Evolutionary conservation across 257 asterid genomes (phyloP).

Genomic region (Rehmannia glutinosa): DNA sequence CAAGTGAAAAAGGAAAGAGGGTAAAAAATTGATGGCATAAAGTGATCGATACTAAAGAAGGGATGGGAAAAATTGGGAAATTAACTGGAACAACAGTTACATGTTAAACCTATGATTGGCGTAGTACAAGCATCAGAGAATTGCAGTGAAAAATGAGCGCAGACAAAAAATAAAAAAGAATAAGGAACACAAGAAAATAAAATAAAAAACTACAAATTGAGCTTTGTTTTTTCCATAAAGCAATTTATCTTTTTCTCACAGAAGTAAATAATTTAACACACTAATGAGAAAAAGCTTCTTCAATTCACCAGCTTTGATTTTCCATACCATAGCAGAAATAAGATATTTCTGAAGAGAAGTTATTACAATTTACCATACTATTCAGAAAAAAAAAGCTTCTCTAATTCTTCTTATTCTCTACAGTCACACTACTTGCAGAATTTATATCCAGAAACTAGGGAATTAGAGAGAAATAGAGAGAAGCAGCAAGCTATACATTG

Average conservation of each 20-base stretch:
- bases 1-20: not conserved
- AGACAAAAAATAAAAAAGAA: not conserved
- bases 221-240: not conserved
- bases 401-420: not conserved
- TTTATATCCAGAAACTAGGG: not conserved
- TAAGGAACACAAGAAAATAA: not conserved
- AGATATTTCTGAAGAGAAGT: not conserved
- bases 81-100: not conserved
- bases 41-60: not conserved
- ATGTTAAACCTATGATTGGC: slow-evolving; percentile 6
- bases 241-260: not conserved
- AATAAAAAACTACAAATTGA: not conserved
- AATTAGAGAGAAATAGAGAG: not conserved
- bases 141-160: slow-evolving; percentile 17
- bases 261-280: not conserved
- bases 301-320: not conserved
- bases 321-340: too few species aligned
- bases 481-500: slow-evolving; percentile 9
- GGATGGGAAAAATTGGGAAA: not conserved
- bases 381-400: not conserved
- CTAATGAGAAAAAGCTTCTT: not conserved
- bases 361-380: not conserved
- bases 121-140: slow-evolving; percentile 17
- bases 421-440: slow-evolving; percentile 12
- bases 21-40: not conserved